These are phyloP conservation scores for Cladorrhinum sp. DNA, from an alignment of 2,329 filamentous ascomycete genomes.

Conservation along the genomic window DNA sequence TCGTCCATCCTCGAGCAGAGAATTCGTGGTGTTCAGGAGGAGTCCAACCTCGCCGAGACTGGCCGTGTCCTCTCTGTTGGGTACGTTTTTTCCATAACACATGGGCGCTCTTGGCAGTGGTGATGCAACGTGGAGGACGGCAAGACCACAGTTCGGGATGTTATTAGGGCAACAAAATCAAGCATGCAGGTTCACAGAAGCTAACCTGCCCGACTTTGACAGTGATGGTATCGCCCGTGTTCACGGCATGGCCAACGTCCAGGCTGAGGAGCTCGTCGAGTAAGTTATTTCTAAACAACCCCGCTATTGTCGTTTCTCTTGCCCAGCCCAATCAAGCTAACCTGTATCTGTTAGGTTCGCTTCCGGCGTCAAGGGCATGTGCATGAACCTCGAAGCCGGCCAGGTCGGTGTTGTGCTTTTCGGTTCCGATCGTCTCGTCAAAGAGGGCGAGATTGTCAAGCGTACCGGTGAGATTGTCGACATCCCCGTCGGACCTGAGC, in stretches of 20 bases:
- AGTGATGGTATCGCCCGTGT: conserved; percentile 99
- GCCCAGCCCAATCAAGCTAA: background rate
- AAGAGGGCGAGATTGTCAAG: conserved; percentile 99
- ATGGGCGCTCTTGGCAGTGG: conserved; percentile 21
- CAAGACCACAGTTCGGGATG: background rate
- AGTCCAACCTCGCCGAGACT: conserved; percentile 94
- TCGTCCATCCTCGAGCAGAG: conserved; percentile 99
- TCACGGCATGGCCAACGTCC: conserved; percentile 99
- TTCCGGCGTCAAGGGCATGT: conserved; percentile 99
- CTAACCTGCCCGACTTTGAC: conserved; percentile 28
- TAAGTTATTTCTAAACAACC: conserved; percentile 54
- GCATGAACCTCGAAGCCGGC: conserved; percentile 99
- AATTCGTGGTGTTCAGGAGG: conserved; percentile 97
- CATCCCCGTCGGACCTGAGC: conserved; percentile 85
- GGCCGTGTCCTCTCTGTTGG: conserved; percentile 97
- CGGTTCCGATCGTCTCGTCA: conserved; percentile 99
- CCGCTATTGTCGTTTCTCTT: background rate
- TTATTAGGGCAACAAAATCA: background rate
- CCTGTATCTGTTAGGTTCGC: conserved; percentile 68
- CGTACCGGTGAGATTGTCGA: conserved; percentile 99
- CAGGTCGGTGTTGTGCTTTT: conserved; percentile 99
- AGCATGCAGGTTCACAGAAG: conserved; percentile 22
- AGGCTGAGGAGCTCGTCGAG: conserved; percentile 99
- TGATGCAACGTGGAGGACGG: conserved; percentile 6
- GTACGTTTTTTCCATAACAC: conserved; percentile 60